Percentiles rank a stretch among this genome's conserved stretches.
phyloP scores from a whole-genome alignment of 2,329 filamentous ascomycete genomes.

The Fusarium begoniae region DNA sequence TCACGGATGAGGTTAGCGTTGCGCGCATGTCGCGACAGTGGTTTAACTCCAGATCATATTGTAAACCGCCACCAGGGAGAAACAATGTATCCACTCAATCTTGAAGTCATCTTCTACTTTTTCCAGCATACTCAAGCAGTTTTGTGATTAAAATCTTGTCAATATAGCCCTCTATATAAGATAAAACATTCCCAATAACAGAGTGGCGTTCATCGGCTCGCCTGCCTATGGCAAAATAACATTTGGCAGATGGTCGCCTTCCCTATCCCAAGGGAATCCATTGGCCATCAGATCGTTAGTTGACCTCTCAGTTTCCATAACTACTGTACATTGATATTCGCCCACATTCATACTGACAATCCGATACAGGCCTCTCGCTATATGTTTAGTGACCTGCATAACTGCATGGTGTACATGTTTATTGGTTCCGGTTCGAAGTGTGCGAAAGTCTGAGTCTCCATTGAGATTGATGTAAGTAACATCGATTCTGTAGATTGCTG shows the following conservation, averaged over 20 bases:
- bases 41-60: background rate
- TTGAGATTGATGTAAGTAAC: background rate
- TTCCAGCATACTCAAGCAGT: fast-evolving
- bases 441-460: background rate
- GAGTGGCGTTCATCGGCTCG: fast-evolving
- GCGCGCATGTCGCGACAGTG: background rate
- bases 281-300: background rate
- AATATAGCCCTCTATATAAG: background rate
- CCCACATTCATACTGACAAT: background rate
- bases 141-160: fast-evolving
- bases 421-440: background rate
- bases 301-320: background rate
- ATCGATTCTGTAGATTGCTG: background rate
- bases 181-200: fast-evolving
- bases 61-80: background rate
- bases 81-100: background rate
- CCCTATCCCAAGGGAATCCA: background rate
- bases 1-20: background rate
- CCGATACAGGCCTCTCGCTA: background rate
- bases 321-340: background rate
- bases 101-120: no score
- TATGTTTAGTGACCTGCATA: background rate
- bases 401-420: background rate
- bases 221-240: background rate
- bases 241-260: background rate